These are phyloP conservation scores for Lachnellula hyalina DNA, from an alignment of 2,329 filamentous ascomycete species.

Conservation along the genomic window DNA sequence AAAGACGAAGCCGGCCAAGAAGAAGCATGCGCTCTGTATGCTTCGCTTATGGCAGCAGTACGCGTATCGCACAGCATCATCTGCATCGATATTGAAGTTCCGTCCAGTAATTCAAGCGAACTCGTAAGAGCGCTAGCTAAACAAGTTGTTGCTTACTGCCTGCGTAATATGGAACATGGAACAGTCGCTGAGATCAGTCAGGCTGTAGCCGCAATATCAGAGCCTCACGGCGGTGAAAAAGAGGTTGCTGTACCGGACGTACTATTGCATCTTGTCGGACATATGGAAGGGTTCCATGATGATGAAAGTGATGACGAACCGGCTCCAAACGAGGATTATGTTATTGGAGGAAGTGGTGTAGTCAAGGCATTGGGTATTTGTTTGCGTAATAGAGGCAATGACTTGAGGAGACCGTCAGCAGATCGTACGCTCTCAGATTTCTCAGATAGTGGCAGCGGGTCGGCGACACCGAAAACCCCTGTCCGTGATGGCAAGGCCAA, in stretches of 20 bases:
- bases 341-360: slow-evolving; percentile 91
- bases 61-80: slow-evolving; percentile 79
- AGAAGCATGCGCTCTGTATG: slow-evolving; percentile 89
- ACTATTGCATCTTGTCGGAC: slow-evolving; percentile 78
- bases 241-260: slow-evolving; percentile 71
- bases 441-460: slow-evolving; percentile 36
- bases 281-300: slow-evolving; percentile 45
- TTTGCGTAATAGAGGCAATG: slow-evolving; percentile 70
- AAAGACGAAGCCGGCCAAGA: slow-evolving; percentile 77
- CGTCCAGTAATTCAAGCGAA: slow-evolving; percentile 74
- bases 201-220: slow-evolving; percentile 30
- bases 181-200: slow-evolving; percentile 59
- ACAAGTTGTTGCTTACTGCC: slow-evolving; percentile 89
- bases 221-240: slow-evolving; percentile 40
- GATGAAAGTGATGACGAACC: slow-evolving; percentile 53
- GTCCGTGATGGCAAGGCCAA: slow-evolving; percentile 62
- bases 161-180: slow-evolving; percentile 82
- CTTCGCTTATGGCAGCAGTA: slow-evolving; percentile 82
- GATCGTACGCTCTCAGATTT: slow-evolving; percentile 23
- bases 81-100: slow-evolving; percentile 87
- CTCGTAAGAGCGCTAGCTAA: slow-evolving; percentile 88
- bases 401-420: slow-evolving; percentile 42
- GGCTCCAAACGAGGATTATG: slow-evolving; percentile 87
- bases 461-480: slow-evolving; percentile 38
- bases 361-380: slow-evolving; percentile 92